Evolutionary conservation across 2,329 filamentous ascomycete genomes (phyloP).

Genomic region (Daldinia eschscholtzii): DNA sequence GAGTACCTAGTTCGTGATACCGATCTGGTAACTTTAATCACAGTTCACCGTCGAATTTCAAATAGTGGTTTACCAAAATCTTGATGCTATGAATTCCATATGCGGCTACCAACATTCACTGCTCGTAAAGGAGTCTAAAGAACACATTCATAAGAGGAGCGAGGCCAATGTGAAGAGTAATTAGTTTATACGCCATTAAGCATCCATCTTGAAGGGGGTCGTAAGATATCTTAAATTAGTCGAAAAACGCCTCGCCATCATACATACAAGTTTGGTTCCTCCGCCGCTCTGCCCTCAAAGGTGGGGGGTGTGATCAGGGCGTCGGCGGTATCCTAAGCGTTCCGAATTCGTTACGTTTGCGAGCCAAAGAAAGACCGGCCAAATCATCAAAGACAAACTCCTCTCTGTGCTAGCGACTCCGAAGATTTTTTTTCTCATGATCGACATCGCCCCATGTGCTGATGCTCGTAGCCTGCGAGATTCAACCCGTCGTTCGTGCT

Average conservation of each 20-base stretch:
- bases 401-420: constrained; percentile 51
- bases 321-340: constrained; percentile 44
- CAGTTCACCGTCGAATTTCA: background rate
- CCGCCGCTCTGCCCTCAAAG: constrained; percentile 37
- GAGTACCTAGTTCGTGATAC: background rate
- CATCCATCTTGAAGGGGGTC: constrained; percentile 34
- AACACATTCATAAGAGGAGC: background rate
- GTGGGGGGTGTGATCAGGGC: constrained; percentile 28
- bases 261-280: constrained; percentile 57
- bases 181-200: constrained; percentile 16
- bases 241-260: constrained; percentile 62
- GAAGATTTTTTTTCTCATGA: constrained; percentile 46
- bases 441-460: constrained; percentile 44
- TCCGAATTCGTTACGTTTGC: constrained; percentile 47
- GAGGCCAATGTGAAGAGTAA: background rate
- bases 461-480: constrained; percentile 55
- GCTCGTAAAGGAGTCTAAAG: background rate
- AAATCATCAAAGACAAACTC: constrained; percentile 50
- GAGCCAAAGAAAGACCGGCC: constrained; percentile 54
- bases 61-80: background rate
- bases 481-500: constrained; percentile 49
- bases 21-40: background rate
- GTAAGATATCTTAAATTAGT: constrained; percentile 59
- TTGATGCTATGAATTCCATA: background rate
- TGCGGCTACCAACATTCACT: constrained; percentile 1